Percentiles rank a stretch among this genome's conserved stretches.
Evolutionary conservation across 768 basidiomycete genomes (phyloP).

Genomic region (Cystobasidium ongulense): DNA sequence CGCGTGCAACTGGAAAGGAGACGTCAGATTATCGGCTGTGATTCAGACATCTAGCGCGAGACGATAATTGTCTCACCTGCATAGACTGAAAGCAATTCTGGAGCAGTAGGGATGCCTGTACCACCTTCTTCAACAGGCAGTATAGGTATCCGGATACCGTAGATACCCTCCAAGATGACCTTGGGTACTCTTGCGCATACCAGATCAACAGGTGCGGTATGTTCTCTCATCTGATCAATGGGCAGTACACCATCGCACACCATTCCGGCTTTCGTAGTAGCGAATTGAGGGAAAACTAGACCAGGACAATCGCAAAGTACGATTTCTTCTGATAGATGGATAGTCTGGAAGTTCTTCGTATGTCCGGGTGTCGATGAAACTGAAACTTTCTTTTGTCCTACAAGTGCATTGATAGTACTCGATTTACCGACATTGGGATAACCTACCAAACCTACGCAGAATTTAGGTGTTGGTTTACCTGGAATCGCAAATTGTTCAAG

Average conservation of each 20-base stretch:
- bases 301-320: slow-evolving; percentile 95
- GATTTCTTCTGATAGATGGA: slow-evolving; percentile 78
- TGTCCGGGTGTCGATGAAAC: slow-evolving; percentile 97
- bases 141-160: slow-evolving; percentile 69
- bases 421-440: slow-evolving; percentile 99
- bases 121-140: slow-evolving; percentile 71
- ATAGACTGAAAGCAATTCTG: slow-evolving; percentile 76
- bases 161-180: slow-evolving; percentile 76
- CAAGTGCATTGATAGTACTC: slow-evolving; percentile 88
- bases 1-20: slow-evolving; percentile 90
- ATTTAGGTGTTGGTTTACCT: slow-evolving; percentile 56
- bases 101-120: slow-evolving; percentile 58
- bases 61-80: no score
- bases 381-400: slow-evolving; percentile 95
- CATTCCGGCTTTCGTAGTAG: slow-evolving; percentile 88
- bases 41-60: no score
- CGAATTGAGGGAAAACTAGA: slow-evolving; percentile 95
- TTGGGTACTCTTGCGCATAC: slow-evolving; percentile 70
- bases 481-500: slow-evolving; percentile 45
- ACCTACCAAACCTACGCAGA: slow-evolving; percentile 83
- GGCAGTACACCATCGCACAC: slow-evolving; percentile 95
- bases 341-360: slow-evolving; percentile 98
- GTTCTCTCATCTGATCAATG: slow-evolving; percentile 92
- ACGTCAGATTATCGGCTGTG: no score
- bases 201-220: slow-evolving; percentile 72